phyloP scores from a whole-genome alignment of 441 rosid genomes.

The Mallotus japonicus region DNA sequence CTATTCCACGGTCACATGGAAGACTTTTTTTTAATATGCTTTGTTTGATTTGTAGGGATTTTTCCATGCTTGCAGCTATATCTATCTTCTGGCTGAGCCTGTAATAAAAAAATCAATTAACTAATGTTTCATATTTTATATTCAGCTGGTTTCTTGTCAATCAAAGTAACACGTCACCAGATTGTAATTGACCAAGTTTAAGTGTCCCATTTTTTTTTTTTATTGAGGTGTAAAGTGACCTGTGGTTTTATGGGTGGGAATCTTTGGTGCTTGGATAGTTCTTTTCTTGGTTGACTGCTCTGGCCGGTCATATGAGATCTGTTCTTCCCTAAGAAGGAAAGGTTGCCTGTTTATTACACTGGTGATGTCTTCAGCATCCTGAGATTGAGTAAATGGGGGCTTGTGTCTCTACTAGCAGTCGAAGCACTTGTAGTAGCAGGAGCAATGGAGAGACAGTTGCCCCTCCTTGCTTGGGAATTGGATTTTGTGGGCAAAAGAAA shows the following conservation, averaged over 20 bases:
- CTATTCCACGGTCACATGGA: constrained; percentile 65
- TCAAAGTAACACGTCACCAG: constrained; percentile 29
- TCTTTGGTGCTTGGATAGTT: constrained; percentile 37
- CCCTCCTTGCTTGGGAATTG: constrained; percentile 46
- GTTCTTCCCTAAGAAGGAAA: constrained; percentile 32
- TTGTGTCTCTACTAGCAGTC: constrained; percentile 86
- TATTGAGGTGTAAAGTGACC: constrained; percentile 30
- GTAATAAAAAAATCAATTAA: constrained; percentile 41
- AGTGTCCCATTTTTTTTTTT: constrained; percentile 34
- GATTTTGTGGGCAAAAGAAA: constrained; percentile 61
- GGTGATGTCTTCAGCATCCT: constrained; percentile 33
- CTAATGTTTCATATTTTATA: constrained; percentile 35
- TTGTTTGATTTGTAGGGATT: constrained; percentile 30
- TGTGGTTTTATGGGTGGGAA: constrained; percentile 36
- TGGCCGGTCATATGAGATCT: constrained; percentile 38
- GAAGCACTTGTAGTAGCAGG: constrained; percentile 71
- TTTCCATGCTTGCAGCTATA: constrained; percentile 34
- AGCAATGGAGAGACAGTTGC: constrained; percentile 68
- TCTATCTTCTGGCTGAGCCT: constrained; percentile 27
- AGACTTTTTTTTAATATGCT: constrained; percentile 31
- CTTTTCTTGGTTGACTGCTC: constrained; percentile 40
- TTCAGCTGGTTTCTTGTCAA: constrained; percentile 52
- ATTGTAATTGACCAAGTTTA: constrained; percentile 48
- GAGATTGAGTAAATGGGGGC: constrained; percentile 70
- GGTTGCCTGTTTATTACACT: constrained; percentile 23